Conservation (phyloP, 495 filamentous ascomycete species). For the Jackrogersella minutella region DNA sequence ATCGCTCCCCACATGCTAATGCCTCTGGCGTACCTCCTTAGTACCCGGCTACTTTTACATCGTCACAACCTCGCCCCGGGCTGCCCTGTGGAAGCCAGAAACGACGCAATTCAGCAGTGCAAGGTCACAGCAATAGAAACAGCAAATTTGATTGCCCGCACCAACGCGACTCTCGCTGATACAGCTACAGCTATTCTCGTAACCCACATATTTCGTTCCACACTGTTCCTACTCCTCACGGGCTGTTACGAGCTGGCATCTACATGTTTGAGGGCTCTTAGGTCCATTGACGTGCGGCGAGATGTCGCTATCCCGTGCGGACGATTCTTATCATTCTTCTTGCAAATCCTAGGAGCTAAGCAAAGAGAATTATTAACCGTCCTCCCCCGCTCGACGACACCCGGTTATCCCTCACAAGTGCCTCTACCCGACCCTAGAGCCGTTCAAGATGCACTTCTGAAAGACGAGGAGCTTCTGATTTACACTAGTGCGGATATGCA, state of each 20-base stretch:
- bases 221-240: conserved; percentile 78
- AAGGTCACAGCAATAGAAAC: conserved; percentile 78
- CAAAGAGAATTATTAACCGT: conserved; percentile 56
- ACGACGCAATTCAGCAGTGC: conserved; percentile 79
- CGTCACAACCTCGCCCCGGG: conserved; percentile 87
- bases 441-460: conserved; percentile 62
- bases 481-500: conserved; percentile 93
- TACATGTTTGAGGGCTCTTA: conserved; percentile 73
- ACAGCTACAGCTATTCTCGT: conserved; percentile 65
- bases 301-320: conserved; percentile 81
- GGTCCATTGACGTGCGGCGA: conserved; percentile 71
- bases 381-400: conserved; percentile 40
- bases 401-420: conserved; percentile 36
- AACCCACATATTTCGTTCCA: conserved; percentile 89
- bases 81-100: conserved; percentile 69
- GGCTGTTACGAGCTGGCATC: conserved; percentile 75
- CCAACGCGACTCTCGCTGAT: conserved; percentile 53
- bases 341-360: conserved; percentile 68
- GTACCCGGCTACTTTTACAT: conserved; percentile 83
- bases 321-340: conserved; percentile 84
- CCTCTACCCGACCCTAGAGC: conserved; percentile 35
- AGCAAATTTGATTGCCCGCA: conserved; percentile 73
- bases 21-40: conserved; percentile 80
- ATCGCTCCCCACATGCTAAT: conserved; percentile 77
- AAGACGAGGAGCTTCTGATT: conserved; percentile 89